Evolutionary conservation across 495 filamentous ascomycete species (phyloP).

Genomic region (Clavariopsis aquatica): DNA sequence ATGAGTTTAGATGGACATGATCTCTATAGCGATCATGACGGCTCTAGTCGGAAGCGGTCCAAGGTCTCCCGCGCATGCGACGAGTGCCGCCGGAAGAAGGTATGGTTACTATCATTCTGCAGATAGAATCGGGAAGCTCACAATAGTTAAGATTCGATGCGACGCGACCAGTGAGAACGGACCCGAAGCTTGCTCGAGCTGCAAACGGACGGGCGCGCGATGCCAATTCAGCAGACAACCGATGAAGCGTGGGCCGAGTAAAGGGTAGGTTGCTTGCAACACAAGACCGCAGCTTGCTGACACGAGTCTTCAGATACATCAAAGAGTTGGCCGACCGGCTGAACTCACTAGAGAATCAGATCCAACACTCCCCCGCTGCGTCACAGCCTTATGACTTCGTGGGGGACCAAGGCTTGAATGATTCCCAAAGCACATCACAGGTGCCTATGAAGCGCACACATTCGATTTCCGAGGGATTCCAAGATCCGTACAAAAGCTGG

Average conservation of each 20-base stretch:
- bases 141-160: slow-evolving; percentile 70
- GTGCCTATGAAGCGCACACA: slow-evolving; percentile 58
- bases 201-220: slow-evolving; percentile 69
- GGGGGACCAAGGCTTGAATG: slow-evolving; percentile 32
- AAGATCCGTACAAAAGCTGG: slow-evolving; percentile 46
- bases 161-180: slow-evolving; percentile 80
- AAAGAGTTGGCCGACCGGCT: slow-evolving; percentile 92
- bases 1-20: slow-evolving; percentile 35
- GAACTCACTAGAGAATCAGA: slow-evolving; percentile 70
- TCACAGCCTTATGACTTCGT: slow-evolving; percentile 26
- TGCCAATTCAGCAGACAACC: slow-evolving; percentile 92
- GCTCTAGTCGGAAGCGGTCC: slow-evolving; percentile 63
- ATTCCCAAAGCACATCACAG: slow-evolving; percentile 42
- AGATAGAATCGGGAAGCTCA: not conserved
- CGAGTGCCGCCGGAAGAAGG: slow-evolving; percentile 93
- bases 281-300: not conserved
- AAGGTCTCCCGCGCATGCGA: slow-evolving; percentile 95
- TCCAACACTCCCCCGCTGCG: slow-evolving; percentile 27
- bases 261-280: slow-evolving; percentile 63
- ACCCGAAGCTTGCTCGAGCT: slow-evolving; percentile 81
- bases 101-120: slow-evolving; percentile 38
- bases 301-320: slow-evolving; percentile 68
- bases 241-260: slow-evolving; percentile 92
- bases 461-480: slow-evolving; percentile 58
- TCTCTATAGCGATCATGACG: slow-evolving; percentile 28